A percentile compares a stretch with the other conserved stretches of the same genome.
phyloP scores from a whole-genome alignment of 2,329 filamentous ascomycete species.

The Trematosphaeria pertusa region DNA sequence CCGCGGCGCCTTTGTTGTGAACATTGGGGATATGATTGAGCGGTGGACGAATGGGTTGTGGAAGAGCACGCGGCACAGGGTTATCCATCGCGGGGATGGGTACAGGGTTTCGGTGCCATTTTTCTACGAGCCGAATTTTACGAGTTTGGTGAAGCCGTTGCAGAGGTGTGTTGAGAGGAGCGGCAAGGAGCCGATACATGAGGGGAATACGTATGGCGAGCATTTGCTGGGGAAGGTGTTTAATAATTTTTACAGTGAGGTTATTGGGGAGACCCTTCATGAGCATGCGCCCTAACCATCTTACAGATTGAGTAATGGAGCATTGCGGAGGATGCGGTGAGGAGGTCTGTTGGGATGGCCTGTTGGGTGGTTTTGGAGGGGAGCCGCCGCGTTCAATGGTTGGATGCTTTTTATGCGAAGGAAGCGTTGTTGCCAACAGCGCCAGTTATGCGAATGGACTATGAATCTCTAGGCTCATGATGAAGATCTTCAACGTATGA shows the following conservation, averaged over 20 bases:
- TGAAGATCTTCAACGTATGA: too few relatives aligned
- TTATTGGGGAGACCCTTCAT: not conserved
- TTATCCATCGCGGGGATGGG: slow-evolving; percentile 50
- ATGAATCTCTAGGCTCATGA: too few relatives aligned
- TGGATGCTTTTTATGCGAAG: too few relatives aligned
- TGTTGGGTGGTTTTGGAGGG: too few relatives aligned
- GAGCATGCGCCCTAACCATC: too few relatives aligned
- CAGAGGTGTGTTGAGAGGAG: slow-evolving; percentile 45
- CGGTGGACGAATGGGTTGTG: slow-evolving; percentile 54
- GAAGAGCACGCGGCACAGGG: slow-evolving; percentile 54
- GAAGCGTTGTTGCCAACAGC: too few relatives aligned
- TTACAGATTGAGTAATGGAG: too few relatives aligned
- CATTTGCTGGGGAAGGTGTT: slow-evolving; percentile 52
- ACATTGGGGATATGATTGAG: slow-evolving; percentile 59
- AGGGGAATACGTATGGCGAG: slow-evolving; percentile 50
- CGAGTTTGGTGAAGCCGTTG: slow-evolving; percentile 49
- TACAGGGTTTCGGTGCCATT: slow-evolving; percentile 56
- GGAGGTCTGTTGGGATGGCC: too few relatives aligned
- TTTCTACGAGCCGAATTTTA: slow-evolving; percentile 57
- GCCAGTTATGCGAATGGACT: too few relatives aligned
- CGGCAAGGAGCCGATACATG: slow-evolving; percentile 38
- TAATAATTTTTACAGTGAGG: slow-evolving; percentile 47
- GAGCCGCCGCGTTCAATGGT: too few relatives aligned
- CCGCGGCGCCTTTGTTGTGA: slow-evolving; percentile 55
- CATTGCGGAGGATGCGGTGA: too few relatives aligned